phyloP scores from a whole-genome alignment of 441 rosid species.

The Erodium chrysanthum region DNA sequence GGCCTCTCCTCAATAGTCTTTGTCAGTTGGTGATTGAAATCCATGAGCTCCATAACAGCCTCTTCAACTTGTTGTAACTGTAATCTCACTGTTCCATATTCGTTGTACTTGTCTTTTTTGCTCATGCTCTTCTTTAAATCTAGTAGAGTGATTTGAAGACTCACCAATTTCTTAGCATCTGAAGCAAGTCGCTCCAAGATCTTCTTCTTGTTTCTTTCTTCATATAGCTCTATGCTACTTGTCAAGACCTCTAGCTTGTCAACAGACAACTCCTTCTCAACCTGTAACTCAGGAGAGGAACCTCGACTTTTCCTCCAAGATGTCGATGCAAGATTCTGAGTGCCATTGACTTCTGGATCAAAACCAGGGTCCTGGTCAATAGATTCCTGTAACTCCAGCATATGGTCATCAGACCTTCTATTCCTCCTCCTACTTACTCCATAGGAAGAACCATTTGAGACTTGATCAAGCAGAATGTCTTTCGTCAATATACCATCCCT shows the following conservation, averaged over 20 bases:
- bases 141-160: slow-evolving; percentile 44
- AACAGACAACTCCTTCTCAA: slow-evolving; percentile 36
- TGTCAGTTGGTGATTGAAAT: slow-evolving; percentile 37
- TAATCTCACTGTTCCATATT: slow-evolving; percentile 41
- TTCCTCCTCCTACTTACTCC: slow-evolving; percentile 38
- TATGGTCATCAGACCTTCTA: slow-evolving; percentile 32
- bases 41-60: slow-evolving; percentile 42
- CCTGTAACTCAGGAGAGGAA: slow-evolving; percentile 31
- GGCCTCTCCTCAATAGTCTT: slow-evolving; percentile 41
- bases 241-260: slow-evolving; percentile 50
- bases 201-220: slow-evolving; percentile 33
- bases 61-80: slow-evolving; percentile 62
- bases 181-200: slow-evolving; percentile 61
- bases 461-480: slow-evolving; percentile 88
- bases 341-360: slow-evolving; percentile 20
- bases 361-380: slow-evolving; percentile 29
- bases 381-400: slow-evolving; percentile 55
- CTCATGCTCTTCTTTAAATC: slow-evolving; percentile 53
- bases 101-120: slow-evolving; percentile 40
- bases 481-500: slow-evolving; percentile 48
- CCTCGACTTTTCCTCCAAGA: slow-evolving; percentile 28
- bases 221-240: slow-evolving; percentile 28
- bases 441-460: slow-evolving; percentile 40
- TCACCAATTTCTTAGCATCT: slow-evolving; percentile 48
- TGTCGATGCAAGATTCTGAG: slow-evolving; percentile 22